Evolutionary conservation across 1,284 basidiomycete genomes (phyloP).

Genomic region (Ustilago hordei): DNA sequence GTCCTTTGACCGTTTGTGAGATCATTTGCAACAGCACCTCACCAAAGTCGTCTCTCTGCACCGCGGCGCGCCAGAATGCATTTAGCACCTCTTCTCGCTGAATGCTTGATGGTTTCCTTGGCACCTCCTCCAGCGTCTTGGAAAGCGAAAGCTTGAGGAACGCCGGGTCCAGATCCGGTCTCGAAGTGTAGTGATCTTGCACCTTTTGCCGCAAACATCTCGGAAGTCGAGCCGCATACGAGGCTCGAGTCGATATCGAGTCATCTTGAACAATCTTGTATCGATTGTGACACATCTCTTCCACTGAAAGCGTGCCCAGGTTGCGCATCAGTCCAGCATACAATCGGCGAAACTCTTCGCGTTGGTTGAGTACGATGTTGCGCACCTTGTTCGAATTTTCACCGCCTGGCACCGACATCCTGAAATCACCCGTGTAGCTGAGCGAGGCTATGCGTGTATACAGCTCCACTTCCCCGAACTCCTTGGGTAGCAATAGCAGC

Average conservation of each 20-base stretch:
- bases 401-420: slow-evolving; percentile 88
- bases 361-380: slow-evolving; percentile 79
- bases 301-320: slow-evolving; percentile 58
- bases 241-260: slow-evolving; percentile 42
- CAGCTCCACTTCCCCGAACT: slow-evolving; percentile 81
- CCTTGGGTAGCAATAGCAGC: slow-evolving; percentile 74
- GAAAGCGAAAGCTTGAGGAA: slow-evolving; percentile 61
- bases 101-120: slow-evolving; percentile 25
- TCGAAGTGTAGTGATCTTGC: slow-evolving; percentile 51
- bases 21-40: slow-evolving; percentile 56
- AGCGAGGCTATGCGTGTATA: slow-evolving; percentile 88
- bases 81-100: slow-evolving; percentile 41
- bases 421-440: slow-evolving; percentile 84
- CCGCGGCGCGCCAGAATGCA: slow-evolving; percentile 55
- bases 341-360: slow-evolving; percentile 84
- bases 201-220: slow-evolving; percentile 53
- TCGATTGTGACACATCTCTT: slow-evolving; percentile 42
- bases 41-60: slow-evolving; percentile 55
- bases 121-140: slow-evolving; percentile 39
- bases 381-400: slow-evolving; percentile 94
- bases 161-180: slow-evolving; percentile 51
- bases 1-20: slow-evolving; percentile 56
- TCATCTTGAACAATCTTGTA: slow-evolving; percentile 56
- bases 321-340: slow-evolving; percentile 76
- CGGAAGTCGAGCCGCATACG: slow-evolving; percentile 57